Percentiles rank a stretch among this genome's conserved stretches.
phyloP scores from a whole-genome alignment of 306 rosid species.

The Trifolium fragiferum region DNA sequence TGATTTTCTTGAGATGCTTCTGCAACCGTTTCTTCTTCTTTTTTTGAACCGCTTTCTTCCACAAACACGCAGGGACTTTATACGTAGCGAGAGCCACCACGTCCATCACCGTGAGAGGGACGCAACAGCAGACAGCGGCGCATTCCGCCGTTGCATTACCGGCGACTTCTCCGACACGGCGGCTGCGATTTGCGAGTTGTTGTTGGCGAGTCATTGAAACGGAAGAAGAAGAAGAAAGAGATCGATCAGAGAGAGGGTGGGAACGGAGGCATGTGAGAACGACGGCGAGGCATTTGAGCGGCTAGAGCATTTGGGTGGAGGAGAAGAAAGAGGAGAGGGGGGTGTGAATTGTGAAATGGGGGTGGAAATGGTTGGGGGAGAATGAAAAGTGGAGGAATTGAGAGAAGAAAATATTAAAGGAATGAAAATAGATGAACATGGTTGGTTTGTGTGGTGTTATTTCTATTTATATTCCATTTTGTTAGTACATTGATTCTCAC shows the following conservation, averaged over 20 bases:
- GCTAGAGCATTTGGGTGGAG: background rate
- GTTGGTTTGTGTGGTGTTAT: background rate
- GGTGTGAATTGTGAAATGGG: background rate
- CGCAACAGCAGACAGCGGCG: constrained; percentile 78
- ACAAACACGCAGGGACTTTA: constrained; percentile 65
- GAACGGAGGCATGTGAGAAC: background rate
- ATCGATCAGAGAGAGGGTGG: background rate
- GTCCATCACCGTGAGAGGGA: constrained; percentile 70
- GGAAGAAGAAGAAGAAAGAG: background rate
- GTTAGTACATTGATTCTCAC: background rate
- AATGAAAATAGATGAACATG: background rate
- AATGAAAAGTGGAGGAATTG: constrained; percentile 37
- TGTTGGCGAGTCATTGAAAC: constrained; percentile 39
- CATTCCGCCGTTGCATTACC: constrained; percentile 80
- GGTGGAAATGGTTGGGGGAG: constrained; percentile 25
- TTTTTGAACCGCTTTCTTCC: constrained; percentile 54
- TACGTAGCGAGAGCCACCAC: constrained; percentile 55
- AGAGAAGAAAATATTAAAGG: background rate
- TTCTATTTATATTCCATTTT: constrained; percentile 30
- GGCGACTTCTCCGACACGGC: constrained; percentile 57
- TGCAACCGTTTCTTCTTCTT: constrained; percentile 25
- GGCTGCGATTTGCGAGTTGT: background rate
- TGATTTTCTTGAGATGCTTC: constrained; percentile 18
- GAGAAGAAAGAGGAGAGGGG: background rate
- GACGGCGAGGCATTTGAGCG: constrained; percentile 30